Evolutionary conservation across 1,284 basidiomycete species (phyloP).

Genomic region (Ustilago vetiveriae): DNA sequence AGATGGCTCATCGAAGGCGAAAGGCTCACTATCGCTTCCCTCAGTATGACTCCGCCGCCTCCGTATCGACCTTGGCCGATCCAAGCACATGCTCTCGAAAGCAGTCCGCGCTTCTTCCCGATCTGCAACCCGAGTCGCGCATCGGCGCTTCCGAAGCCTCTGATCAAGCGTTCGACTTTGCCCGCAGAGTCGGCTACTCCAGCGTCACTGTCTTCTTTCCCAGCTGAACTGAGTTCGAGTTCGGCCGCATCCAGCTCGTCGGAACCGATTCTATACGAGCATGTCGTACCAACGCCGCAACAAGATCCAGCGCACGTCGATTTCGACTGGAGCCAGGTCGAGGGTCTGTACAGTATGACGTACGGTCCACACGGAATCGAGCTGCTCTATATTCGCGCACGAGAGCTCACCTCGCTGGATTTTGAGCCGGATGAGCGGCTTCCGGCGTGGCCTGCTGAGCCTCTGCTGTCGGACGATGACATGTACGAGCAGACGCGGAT

Average conservation of each 20-base stretch:
- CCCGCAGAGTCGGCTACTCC: not conserved
- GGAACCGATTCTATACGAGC: slow-evolving; percentile 12
- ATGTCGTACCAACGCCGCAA: slow-evolving; percentile 13
- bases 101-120: slow-evolving; percentile 19
- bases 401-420: slow-evolving; percentile 46
- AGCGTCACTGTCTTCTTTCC: slow-evolving; percentile 10
- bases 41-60: slow-evolving; percentile 48
- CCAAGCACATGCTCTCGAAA: slow-evolving; percentile 21
- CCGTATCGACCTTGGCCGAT: slow-evolving; percentile 47
- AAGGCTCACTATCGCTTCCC: slow-evolving; percentile 23
- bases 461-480: slow-evolving; percentile 34
- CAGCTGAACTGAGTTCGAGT: not conserved
- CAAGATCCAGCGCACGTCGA: slow-evolving; percentile 45
- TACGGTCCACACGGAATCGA: slow-evolving; percentile 58
- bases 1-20: slow-evolving; percentile 37
- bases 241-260: slow-evolving; percentile 1
- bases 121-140: slow-evolving; percentile 18
- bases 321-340: slow-evolving; percentile 49
- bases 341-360: slow-evolving; percentile 52
- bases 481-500: slow-evolving; percentile 50
- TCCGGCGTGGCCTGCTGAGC: slow-evolving; percentile 44
- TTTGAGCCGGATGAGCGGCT: slow-evolving; percentile 38
- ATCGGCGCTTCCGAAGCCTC: slow-evolving; percentile 7
- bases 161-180: not conserved
- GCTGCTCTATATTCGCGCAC: slow-evolving; percentile 49